Evolutionary conservation across 768 basidiomycete species (phyloP), one percentile per base, ranked within the genome.

Genomic region (Lactifluus echinatus): DNA sequence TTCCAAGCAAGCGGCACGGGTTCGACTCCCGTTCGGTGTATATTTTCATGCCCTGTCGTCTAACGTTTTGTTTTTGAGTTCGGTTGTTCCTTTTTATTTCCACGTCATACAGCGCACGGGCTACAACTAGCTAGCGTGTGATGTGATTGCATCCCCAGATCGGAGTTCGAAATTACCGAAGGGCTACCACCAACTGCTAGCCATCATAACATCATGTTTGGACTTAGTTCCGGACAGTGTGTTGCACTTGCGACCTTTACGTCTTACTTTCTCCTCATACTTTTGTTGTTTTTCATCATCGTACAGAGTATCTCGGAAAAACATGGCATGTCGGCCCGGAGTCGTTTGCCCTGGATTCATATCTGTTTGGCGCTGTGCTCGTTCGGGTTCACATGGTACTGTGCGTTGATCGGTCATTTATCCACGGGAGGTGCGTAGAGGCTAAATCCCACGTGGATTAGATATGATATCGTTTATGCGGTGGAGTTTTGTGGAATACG

Each of bases 401-500:
- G 79, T 80, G 63, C 69, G 78, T 69, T n/a, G 34, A 19, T 31
- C 3, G 42, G 2, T 24, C 8, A 8, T 17, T 15, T 17, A 15
- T n/a, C 40, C 15, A 15, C 28, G 36, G 4, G 15, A n/a, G 8
- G 31, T 31, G 31, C 31, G 36, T 37, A 37, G 36, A 37, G n/a
- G n/a, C 17, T 37, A 43, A 21, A 21, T 15, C 10, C 19, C 12
- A 17, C 21, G 29, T 10, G 23, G 3, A 17, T 45, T 37, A 79
- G 78, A 76, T 64, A 77, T 79, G 77, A 67, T 78, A 60, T 66
- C 68, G 11, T 79, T 74, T 64, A 69, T 79, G 70, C 56, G 80
- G 79, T 83, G 81, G 81, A 83, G 82, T 62, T 83, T 80, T 59
- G 28, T 53, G 12, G 68, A 77, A 54, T 78, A 78, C 63, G 76